These are phyloP conservation scores for Mycena pura DNA, from an alignment of 768 basidiomycete species.

Conservation along the genomic window DNA sequence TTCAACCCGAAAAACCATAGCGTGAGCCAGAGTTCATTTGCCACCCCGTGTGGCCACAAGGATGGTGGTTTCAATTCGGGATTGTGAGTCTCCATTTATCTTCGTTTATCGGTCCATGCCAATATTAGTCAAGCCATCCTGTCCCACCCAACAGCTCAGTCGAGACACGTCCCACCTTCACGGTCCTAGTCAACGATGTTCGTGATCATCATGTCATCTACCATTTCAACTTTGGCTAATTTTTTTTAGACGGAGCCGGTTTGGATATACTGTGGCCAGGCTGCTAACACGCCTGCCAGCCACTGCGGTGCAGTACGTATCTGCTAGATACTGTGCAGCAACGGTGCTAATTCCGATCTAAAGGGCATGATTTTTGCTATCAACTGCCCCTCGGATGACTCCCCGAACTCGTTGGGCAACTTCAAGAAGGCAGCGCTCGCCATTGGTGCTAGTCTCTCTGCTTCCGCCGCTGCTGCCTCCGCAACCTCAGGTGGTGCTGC, in stretches of 20 bases:
- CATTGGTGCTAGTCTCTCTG: slow-evolving; percentile 56
- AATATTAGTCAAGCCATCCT: slow-evolving; percentile 46
- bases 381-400: slow-evolving; percentile 62
- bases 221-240: slow-evolving; percentile 3
- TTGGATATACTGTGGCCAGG: slow-evolving; percentile 68
- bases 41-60: slow-evolving; percentile 57
- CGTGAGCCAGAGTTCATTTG: slow-evolving; percentile 58
- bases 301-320: slow-evolving; percentile 53
- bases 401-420: slow-evolving; percentile 63
- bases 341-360: no score
- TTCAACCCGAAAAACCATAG: slow-evolving; percentile 65
- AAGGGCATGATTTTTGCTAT: slow-evolving; percentile 72
- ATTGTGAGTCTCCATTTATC: slow-evolving; percentile 49
- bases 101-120: slow-evolving; percentile 1
- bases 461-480: slow-evolving; percentile 46
- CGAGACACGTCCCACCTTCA: slow-evolving; percentile 56
- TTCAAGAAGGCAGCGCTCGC: slow-evolving; percentile 66
- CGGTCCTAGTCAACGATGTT: slow-evolving; percentile 48
- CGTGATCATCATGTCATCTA: slow-evolving; percentile 14
- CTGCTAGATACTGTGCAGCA: no score
- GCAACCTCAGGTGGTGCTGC: slow-evolving; percentile 34
- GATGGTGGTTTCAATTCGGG: slow-evolving; percentile 63
- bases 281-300: slow-evolving; percentile 51
- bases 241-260: slow-evolving; percentile 54
- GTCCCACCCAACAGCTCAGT: slow-evolving; percentile 59